Evolutionary conservation across 2,329 filamentous ascomycete species (phyloP), one percentile per base, ranked within the genome.

Genomic region (Sporothrix mexicana): DNA sequence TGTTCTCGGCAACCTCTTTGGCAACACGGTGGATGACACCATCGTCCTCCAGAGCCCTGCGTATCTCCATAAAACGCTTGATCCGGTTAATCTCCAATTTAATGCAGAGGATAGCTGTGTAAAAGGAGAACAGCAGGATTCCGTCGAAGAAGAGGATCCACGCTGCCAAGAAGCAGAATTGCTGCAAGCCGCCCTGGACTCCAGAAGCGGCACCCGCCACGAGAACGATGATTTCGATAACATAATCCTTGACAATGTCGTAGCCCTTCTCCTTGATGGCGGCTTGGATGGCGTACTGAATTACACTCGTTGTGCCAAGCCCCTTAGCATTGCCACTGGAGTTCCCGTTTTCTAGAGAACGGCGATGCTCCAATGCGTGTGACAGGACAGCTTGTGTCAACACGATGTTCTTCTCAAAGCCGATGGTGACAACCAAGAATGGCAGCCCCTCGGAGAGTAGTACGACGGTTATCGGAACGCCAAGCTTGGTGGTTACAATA

Each of bases 21-120:
- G 96, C 96, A 13, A 98, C 94, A 67, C 91, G 90, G 76, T 90
- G 91, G 82, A 92, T 97, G 73, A 99, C 90, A 72, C 96, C 96
- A 80, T 99, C 96, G 76, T 98, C 96, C 82, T 98, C 96, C n/a
- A 99, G 86, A 17, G 95, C 95, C 83, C 92, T 94, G 76, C 95
- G 93, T 80, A 98, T 91, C 72, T 94, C 90, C 61, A 99, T 93
- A 79, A 99, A 96, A 73, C 96, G 93, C 85, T 95, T 97, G 85
- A 99, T 98, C 66, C 96, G 92, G 85, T 97, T 99, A 82, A 99
- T 97, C 82, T 99, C 96, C 8, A 99, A 91, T 85, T 99, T 99
- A 85, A 99, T 97, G 84, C 94, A 97, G 67, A 99, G 88, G 78
- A 99, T 98, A 1, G 96, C 93, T 15, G 95, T 98, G 85, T 97